Conservation (phyloP, 2,329 filamentous ascomycete genomes). For the Davidsoniella eucalypti region DNA sequence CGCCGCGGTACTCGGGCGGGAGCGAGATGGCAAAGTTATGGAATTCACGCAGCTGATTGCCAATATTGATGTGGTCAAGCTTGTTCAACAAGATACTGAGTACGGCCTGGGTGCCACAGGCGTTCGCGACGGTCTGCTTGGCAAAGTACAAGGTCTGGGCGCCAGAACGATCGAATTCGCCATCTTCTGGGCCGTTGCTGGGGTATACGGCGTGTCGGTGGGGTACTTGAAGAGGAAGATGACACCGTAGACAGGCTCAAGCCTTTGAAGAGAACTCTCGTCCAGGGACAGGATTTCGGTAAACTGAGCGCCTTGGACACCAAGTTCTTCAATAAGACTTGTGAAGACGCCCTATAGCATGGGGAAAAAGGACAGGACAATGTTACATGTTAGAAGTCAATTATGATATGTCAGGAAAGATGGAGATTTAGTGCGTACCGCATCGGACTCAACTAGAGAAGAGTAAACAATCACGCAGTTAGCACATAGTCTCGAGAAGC, state of each 20-base stretch:
- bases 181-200: conserved; percentile 56
- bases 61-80: conserved; percentile 52
- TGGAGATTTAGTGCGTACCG: conserved; percentile 39
- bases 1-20: conserved; percentile 52
- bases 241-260: conserved; percentile 77
- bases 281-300: conserved; percentile 91
- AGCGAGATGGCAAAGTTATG: conserved; percentile 78
- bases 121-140: conserved; percentile 94
- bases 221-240: conserved; percentile 99
- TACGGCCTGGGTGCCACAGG: conserved; percentile 90
- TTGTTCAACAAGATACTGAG: conserved; percentile 86
- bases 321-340: conserved; percentile 78
- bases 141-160: conserved; percentile 80
- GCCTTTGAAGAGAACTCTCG: conserved; percentile 49
- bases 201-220: conserved; percentile 47
- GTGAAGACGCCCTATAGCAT: conserved; percentile 72
- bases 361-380: conserved; percentile 7
- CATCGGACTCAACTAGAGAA: conserved; percentile 67
- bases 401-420: conserved; percentile 12
- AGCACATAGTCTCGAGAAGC: too few species aligned
- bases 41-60: conserved; percentile 55
- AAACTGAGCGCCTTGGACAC: conserved; percentile 86
- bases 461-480: too few species aligned
- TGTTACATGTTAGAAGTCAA: conserved; percentile 15
- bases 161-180: conserved; percentile 60